Evolutionary conservation across 2,329 filamentous ascomycete species (phyloP).

Genomic region (Verticillium longisporum): DNA sequence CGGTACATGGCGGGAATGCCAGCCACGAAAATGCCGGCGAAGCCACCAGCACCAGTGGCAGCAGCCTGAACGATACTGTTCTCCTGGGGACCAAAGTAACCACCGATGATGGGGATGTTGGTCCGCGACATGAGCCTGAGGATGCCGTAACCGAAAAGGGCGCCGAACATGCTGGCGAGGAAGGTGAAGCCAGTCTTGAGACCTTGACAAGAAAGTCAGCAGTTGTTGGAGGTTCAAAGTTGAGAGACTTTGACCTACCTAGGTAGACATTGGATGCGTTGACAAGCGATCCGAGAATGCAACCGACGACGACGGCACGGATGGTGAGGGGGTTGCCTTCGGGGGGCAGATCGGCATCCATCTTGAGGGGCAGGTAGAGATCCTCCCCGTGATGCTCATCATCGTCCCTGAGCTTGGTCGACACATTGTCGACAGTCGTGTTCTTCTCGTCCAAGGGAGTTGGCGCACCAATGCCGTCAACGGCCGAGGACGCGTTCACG

Average conservation of each 20-base stretch:
- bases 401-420: slow-evolving; percentile 17
- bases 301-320: slow-evolving; percentile 47
- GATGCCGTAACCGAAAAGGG: slow-evolving; percentile 54
- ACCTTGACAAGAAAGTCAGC: slow-evolving; percentile 18
- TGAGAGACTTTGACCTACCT: slow-evolving; percentile 24
- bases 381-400: slow-evolving; percentile 25
- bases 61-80: slow-evolving; percentile 57
- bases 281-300: slow-evolving; percentile 50
- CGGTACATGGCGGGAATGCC: slow-evolving; percentile 56
- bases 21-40: slow-evolving; percentile 50
- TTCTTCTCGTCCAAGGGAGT: neutral
- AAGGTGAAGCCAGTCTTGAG: slow-evolving; percentile 47
- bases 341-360: slow-evolving; percentile 27
- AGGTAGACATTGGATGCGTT: slow-evolving; percentile 58
- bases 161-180: slow-evolving; percentile 39
- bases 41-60: slow-evolving; percentile 52
- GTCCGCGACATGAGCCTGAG: slow-evolving; percentile 45
- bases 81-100: slow-evolving; percentile 51
- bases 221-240: neutral
- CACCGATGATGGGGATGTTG: slow-evolving; percentile 44
- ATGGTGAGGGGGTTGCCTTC: slow-evolving; percentile 45
- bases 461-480: neutral
- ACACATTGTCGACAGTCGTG: neutral
- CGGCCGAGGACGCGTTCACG: neutral
- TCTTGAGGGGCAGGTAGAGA: slow-evolving; percentile 30